Evolutionary conservation across 306 rosid species (phyloP).

Genomic region (Quercus alba): DNA sequence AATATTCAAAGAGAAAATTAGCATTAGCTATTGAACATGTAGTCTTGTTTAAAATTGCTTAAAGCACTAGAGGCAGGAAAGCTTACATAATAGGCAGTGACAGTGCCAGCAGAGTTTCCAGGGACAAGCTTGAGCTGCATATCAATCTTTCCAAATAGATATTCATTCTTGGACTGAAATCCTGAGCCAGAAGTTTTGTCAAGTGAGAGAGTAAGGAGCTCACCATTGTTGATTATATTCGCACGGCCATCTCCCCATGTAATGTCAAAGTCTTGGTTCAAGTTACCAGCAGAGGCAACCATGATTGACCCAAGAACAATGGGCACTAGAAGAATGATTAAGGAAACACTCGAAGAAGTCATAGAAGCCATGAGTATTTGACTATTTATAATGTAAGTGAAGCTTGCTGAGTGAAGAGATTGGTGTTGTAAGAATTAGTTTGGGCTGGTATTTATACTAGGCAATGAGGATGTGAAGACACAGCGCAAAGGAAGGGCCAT

Average conservation of each 20-base stretch:
- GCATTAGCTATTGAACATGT: background rate
- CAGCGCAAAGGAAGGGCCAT: too few relatives aligned
- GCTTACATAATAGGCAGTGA: slow-evolving; percentile 73
- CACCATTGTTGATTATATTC: slow-evolving; percentile 55
- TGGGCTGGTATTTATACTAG: background rate
- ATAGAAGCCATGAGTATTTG: slow-evolving; percentile 23
- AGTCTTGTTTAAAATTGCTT: background rate
- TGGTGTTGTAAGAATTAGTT: background rate
- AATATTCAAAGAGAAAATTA: background rate
- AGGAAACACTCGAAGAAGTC: background rate
- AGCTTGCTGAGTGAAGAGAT: background rate
- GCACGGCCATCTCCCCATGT: slow-evolving; percentile 74
- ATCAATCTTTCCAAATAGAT: slow-evolving; percentile 58
- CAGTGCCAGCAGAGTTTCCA: slow-evolving; percentile 81
- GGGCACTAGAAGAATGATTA: slow-evolving; percentile 3
- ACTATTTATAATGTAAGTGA: background rate
- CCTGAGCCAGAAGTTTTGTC: slow-evolving; percentile 72
- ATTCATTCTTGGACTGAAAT: slow-evolving; percentile 58
- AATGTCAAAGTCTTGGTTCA: slow-evolving; percentile 49
- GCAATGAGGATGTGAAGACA: background rate
- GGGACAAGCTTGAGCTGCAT: slow-evolving; percentile 81
- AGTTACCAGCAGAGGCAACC: slow-evolving; percentile 33
- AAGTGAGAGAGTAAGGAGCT: slow-evolving; percentile 52
- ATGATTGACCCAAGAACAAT: slow-evolving; percentile 22
- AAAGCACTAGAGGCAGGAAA: background rate